A percentile compares a stretch with the other conserved stretches of the same genome.
Evolutionary conservation across 345 rosid genomes (phyloP).

Genomic region (Salix viminalis): DNA sequence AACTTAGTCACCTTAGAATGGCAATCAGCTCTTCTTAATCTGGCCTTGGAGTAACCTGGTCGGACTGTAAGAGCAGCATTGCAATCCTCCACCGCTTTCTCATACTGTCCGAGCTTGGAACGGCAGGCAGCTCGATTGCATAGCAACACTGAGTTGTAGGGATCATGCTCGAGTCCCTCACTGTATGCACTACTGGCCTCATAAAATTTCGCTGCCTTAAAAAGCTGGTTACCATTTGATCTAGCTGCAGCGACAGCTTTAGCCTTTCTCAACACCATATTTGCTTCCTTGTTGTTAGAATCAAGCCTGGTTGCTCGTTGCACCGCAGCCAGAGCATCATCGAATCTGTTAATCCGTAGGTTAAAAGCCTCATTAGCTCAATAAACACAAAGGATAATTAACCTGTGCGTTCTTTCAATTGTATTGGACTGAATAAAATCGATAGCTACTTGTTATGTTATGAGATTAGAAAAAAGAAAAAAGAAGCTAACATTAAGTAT

Average conservation of each 20-base stretch:
- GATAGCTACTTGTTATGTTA: not conserved
- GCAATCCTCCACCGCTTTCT: conserved; percentile 71
- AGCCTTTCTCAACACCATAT: conserved; percentile 38
- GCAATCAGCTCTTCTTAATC: conserved; percentile 85
- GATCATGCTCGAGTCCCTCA: conserved; percentile 73
- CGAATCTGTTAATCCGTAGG: conserved; percentile 32
- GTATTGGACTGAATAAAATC: not conserved
- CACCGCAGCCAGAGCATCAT: conserved; percentile 58
- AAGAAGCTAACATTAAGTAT: not conserved
- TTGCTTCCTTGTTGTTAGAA: conserved; percentile 61
- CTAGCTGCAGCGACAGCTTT: conserved; percentile 60
- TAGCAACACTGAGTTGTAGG: conserved; percentile 63
- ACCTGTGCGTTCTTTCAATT: not conserved
- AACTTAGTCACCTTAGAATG: conserved; percentile 50
- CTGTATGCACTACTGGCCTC: conserved; percentile 63
- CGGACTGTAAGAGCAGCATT: conserved; percentile 57
- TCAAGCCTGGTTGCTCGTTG: conserved; percentile 70
- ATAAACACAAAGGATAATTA: not conserved
- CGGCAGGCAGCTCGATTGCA: conserved; percentile 86
- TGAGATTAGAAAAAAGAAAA: not conserved
- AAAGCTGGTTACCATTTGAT: conserved; percentile 66
- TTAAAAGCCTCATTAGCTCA: not conserved
- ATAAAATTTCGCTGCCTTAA: conserved; percentile 42
- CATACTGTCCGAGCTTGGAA: conserved; percentile 58
- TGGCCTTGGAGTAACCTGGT: conserved; percentile 68